Percentiles rank a stretch among this genome's conserved stretches.
Evolutionary conservation across 2,329 filamentous ascomycete species (phyloP).

Genomic region (Sporothrix pallida): DNA sequence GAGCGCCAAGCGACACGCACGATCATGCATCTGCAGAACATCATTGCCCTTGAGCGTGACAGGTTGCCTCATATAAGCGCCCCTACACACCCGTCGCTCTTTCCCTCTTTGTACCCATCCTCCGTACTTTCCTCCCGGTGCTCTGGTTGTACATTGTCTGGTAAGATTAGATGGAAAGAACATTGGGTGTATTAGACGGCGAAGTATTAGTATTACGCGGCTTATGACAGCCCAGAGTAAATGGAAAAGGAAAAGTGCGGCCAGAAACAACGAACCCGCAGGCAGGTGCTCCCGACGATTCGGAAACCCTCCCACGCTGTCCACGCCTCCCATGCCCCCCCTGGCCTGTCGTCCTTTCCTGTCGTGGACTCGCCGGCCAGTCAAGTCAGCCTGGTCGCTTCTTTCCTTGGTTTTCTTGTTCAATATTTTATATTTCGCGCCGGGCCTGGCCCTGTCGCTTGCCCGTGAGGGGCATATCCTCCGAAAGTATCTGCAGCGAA

Average conservation of each 20-base stretch:
- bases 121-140: constrained; percentile 17
- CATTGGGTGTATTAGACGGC: neutral
- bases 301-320: constrained; percentile 24
- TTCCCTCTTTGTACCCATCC: constrained; percentile 17
- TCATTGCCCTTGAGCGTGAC: neutral
- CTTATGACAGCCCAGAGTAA: neutral
- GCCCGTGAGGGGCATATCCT: constrained; percentile 15
- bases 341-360: neutral
- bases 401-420: constrained; percentile 13
- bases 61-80: constrained; percentile 10
- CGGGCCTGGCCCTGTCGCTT: constrained; percentile 3
- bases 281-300: constrained; percentile 28
- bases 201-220: constrained; percentile 13
- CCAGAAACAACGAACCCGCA: constrained; percentile 3
- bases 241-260: constrained; percentile 7
- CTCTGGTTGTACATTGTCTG: constrained; percentile 14
- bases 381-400: neutral
- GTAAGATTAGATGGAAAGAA: constrained; percentile 21
- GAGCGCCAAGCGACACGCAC: constrained; percentile 21
- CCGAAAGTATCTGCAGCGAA: constrained; percentile 16
- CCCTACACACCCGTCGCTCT: constrained; percentile 2
- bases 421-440: neutral
- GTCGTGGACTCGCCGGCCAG: neutral
- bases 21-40: constrained; percentile 15
- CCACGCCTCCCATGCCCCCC: neutral